Evolutionary conservation across 2,329 filamentous ascomycete species (phyloP).

Genomic region (Pyricularia pennisetigena): DNA sequence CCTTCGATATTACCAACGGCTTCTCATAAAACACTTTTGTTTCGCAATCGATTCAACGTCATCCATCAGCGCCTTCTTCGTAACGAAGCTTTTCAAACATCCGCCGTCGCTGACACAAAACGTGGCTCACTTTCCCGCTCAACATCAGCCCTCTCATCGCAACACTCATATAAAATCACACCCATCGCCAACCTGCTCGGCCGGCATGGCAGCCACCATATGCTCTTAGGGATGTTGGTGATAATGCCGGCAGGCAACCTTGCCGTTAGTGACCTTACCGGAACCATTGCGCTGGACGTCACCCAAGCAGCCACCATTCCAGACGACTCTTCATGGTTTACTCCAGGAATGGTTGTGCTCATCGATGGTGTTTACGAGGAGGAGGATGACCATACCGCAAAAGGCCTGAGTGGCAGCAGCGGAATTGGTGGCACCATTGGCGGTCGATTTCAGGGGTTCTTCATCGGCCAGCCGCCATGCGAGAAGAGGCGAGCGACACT

Average conservation of each 20-base stretch:
- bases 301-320: conserved; percentile 73
- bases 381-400: conserved; percentile 51
- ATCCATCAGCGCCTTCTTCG: conserved; percentile 86
- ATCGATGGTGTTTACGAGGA: conserved; percentile 96
- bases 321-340: conserved; percentile 82
- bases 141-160: conserved; percentile 37
- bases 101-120: conserved; percentile 53
- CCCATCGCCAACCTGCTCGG: conserved; percentile 70
- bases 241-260: conserved; percentile 73
- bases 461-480: conserved; percentile 83
- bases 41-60: conserved; percentile 84
- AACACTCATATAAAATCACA: conserved; percentile 76
- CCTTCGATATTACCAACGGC: conserved; percentile 67
- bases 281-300: conserved; percentile 77
- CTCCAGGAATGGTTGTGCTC: conserved; percentile 90
- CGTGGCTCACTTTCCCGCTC: conserved; percentile 47
- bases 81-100: conserved; percentile 86
- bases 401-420: conserved; percentile 62
- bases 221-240: conserved; percentile 76
- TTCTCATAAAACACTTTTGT: conserved; percentile 73
- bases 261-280: conserved; percentile 77
- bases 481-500: conserved; percentile 75
- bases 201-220: conserved; percentile 72
- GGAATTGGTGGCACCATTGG: conserved; percentile 86
- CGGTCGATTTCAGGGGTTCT: conserved; percentile 85